Percentiles rank a stretch among this genome's conserved stretches.
Conservation (phyloP, 2,329 filamentous ascomycete species). For the Calonectria crousiana region DNA sequence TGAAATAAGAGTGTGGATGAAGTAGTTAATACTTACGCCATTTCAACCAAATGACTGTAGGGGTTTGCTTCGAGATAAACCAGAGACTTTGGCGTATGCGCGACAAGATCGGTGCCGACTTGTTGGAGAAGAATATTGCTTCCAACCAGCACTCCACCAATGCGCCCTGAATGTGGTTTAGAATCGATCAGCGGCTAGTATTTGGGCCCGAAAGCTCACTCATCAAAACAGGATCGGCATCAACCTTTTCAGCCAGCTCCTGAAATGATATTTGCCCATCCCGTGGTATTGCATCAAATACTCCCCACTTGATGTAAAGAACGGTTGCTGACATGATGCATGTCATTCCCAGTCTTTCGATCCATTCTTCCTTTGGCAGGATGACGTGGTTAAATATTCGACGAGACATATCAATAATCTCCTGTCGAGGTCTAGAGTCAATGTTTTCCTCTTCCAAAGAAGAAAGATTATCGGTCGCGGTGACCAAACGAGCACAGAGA, state of each 20-base stretch:
- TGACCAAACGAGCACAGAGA: not conserved
- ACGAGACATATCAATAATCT: constrained; percentile 4
- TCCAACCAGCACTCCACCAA: constrained; percentile 18
- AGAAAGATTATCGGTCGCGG: constrained; percentile 1
- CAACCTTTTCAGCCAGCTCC: constrained; percentile 44
- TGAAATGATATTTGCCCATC: constrained; percentile 42
- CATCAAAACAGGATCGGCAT: constrained; percentile 45
- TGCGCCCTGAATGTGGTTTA: constrained; percentile 1
- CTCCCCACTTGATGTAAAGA: constrained; percentile 48
- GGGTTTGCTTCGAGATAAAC: not conserved
- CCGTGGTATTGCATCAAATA: constrained; percentile 47
- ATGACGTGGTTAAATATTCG: constrained; percentile 15
- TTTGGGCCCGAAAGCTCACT: constrained; percentile 4
- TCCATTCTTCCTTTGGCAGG: constrained; percentile 21
- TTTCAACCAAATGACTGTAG: not conserved
- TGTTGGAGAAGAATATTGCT: constrained; percentile 6
- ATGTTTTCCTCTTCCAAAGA: not conserved
- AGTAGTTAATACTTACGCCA: constrained; percentile 13
- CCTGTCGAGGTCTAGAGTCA: not conserved
- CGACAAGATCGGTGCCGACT: constrained; percentile 8
- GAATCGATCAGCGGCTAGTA: not conserved
- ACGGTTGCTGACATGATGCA: constrained; percentile 36
- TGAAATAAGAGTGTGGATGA: too few relatives aligned
- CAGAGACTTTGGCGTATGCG: constrained; percentile 23
- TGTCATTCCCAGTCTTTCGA: constrained; percentile 5